phyloP scores from a whole-genome alignment of 2,329 filamentous ascomycete genomes.

The Sporothrix dimorphospora region DNA sequence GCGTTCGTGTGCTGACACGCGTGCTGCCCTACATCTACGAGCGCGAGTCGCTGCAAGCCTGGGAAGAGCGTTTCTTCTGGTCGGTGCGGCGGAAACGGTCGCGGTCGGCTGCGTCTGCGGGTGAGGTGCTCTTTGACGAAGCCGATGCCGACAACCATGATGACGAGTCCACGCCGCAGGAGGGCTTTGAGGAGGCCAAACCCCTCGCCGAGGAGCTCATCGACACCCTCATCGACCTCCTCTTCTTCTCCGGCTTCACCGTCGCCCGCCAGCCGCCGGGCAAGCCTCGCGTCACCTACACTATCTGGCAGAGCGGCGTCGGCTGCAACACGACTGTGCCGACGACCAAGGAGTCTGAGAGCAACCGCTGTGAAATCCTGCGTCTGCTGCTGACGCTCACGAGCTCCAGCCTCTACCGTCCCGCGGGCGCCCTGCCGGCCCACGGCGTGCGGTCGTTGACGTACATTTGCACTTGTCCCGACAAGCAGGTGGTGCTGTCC shows the following conservation, averaged over 20 bases:
- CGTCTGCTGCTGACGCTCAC: conserved; percentile 82
- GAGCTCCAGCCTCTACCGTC: conserved; percentile 92
- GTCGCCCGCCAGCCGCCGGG: conserved; percentile 70
- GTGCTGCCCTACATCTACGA: conserved; percentile 92
- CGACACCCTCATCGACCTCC: conserved; percentile 82
- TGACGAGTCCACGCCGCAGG: neutral
- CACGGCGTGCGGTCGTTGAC: conserved; percentile 83
- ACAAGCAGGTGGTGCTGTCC: conserved; percentile 90
- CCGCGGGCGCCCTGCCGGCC: conserved; percentile 75
- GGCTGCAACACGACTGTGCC: conserved; percentile 89
- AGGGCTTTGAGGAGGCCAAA: conserved; percentile 73
- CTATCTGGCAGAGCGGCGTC: conserved; percentile 97
- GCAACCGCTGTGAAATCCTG: conserved; percentile 87
- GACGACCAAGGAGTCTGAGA: conserved; percentile 90
- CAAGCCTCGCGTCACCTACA: conserved; percentile 82
- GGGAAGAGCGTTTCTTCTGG: conserved; percentile 97
- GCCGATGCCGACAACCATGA: conserved; percentile 41
- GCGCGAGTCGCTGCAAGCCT: conserved; percentile 75
- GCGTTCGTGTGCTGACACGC: conserved; percentile 85
- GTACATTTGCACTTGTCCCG: conserved; percentile 82
- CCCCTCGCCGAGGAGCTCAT: conserved; percentile 91
- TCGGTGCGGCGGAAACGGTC: conserved; percentile 71
- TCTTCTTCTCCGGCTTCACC: conserved; percentile 92
- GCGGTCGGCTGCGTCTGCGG: conserved; percentile 65
- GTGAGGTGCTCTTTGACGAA: conserved; percentile 85